Conservation (phyloP, 2,329 filamentous ascomycete species). For the Hirsutella rhossiliensis region DNA sequence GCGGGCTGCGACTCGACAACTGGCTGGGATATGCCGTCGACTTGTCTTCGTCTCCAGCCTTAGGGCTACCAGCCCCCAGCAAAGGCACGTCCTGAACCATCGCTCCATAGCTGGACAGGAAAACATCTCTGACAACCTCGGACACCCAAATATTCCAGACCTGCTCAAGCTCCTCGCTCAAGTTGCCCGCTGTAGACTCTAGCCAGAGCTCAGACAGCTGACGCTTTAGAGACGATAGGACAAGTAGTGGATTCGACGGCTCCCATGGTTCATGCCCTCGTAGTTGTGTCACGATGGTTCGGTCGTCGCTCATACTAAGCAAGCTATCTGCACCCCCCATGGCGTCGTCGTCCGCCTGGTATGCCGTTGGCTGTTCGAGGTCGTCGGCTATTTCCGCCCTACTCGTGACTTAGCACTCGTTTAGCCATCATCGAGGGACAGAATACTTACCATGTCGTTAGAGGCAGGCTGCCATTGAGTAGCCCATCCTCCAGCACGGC, state of each 20-base stretch:
- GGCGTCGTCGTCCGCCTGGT: constrained; percentile 7
- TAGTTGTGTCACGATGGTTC: constrained; percentile 17
- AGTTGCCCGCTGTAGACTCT: constrained; percentile 9
- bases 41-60: constrained; percentile 3
- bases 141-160: constrained; percentile 15
- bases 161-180: constrained; percentile 13
- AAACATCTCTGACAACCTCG: constrained; percentile 20
- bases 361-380: not conserved
- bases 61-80: constrained; percentile 10
- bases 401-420: not conserved
- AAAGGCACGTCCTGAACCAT: constrained; percentile 20
- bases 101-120: constrained; percentile 21
- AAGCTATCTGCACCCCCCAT: constrained; percentile 16
- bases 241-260: constrained; percentile 10
- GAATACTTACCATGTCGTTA: constrained; percentile 20
- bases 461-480: constrained; percentile 12
- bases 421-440: not conserved
- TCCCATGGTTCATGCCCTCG: constrained; percentile 12
- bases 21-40: constrained; percentile 1
- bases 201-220: constrained; percentile 21
- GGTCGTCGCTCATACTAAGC: constrained; percentile 13
- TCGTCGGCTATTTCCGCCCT: constrained; percentile 4
- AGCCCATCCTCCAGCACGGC: constrained; percentile 13
- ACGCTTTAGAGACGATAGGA: constrained; percentile 14
- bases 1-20: not conserved